Evolutionary conservation across 768 basidiomycete species (phyloP), one percentile per base, ranked within the genome.

Genomic region (Rhizopogon rudus): DNA sequence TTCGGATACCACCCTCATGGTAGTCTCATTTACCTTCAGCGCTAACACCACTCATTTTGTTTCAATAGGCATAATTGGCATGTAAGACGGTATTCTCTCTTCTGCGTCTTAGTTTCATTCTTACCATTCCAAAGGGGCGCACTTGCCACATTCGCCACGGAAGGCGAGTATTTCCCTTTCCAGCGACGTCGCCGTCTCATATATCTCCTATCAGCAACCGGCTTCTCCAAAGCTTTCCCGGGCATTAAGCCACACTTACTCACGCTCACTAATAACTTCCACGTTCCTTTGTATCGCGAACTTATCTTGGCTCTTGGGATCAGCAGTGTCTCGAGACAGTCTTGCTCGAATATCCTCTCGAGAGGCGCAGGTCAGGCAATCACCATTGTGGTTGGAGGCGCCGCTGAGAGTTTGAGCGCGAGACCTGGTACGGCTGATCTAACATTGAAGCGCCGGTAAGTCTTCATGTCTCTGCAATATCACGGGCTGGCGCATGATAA

Each of bases 1-100:
- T 99, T 99, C 71, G 97, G 96, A 7, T 98, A 98, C 71, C 97
- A 99, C 71, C 97, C 97, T 16, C 97, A 99, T 71, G 97, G 95
- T 56, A 37, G 20, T 57, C 29, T 44, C 42, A 3, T 13, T 20
- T 25, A 12, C 40, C 40, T 56, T 9, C 52, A 51, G 37, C 29
- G 1, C 10, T 17, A 5, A 37, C 20, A 9, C 17, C 3, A 42
- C 58, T 66, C 12, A 63, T 52, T 43, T 8, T 17, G 6, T n/a
- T 45, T 6, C 41, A 44, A 10, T 60, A 94, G 92, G 94, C 40
- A 98, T 99, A 61, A 98, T 99, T 68, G 95, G 96, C 63, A 98
- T 97, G 94, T 96, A 76, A 65, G 88, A 72, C 9, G 50, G 6
- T 0, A 17, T 25, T 51, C 14, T 52, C 51, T 16, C 49, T 29